Percentiles rank a stretch among this genome's conserved stretches.
Conservation (phyloP, 2,329 filamentous ascomycete genomes). For the Metarhizium anisopliae region DNA sequence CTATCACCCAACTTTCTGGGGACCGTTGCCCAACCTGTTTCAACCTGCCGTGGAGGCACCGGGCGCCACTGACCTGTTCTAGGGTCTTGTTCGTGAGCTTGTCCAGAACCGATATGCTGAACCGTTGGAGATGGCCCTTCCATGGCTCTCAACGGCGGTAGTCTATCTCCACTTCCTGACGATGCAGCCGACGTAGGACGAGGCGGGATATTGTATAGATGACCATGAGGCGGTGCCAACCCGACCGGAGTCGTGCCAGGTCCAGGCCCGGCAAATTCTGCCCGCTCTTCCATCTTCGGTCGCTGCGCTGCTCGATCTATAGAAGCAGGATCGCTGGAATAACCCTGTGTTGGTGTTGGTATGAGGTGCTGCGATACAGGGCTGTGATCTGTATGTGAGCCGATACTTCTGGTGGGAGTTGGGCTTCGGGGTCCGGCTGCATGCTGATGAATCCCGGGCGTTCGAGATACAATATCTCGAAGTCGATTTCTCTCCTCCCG, state of each 20-base stretch:
- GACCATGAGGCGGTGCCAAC: constrained; percentile 32
- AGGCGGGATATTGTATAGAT: constrained; percentile 26
- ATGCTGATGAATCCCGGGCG: constrained; percentile 45
- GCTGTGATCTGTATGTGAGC: constrained; percentile 29
- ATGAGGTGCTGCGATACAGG: constrained; percentile 20
- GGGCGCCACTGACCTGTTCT: constrained; percentile 27
- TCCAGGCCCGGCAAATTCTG: constrained; percentile 30
- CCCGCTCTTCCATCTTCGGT: constrained; percentile 37
- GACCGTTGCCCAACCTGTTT: constrained; percentile 29
- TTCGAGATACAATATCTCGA: constrained; percentile 53
- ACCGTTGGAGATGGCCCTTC: constrained; percentile 23
- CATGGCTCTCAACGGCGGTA: constrained; percentile 39
- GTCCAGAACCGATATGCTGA: constrained; percentile 15
- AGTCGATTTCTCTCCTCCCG: constrained; percentile 63
- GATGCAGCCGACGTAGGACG: constrained; percentile 29
- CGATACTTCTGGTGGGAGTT: constrained; percentile 22
- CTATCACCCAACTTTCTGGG: constrained; percentile 15
- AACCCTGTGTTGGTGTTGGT: constrained; percentile 21
- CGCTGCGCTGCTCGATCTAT: constrained; percentile 37
- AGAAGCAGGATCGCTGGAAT: constrained; percentile 32
- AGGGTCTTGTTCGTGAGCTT: constrained; percentile 24
- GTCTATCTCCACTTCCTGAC: constrained; percentile 29
- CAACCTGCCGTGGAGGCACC: constrained; percentile 20
- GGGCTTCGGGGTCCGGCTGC: constrained; percentile 47
- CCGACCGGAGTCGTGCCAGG: constrained; percentile 24